Evolutionary conservation across 805 yeast genomes (phyloP).

Genomic region (Metschnikowia kofuensis): DNA sequence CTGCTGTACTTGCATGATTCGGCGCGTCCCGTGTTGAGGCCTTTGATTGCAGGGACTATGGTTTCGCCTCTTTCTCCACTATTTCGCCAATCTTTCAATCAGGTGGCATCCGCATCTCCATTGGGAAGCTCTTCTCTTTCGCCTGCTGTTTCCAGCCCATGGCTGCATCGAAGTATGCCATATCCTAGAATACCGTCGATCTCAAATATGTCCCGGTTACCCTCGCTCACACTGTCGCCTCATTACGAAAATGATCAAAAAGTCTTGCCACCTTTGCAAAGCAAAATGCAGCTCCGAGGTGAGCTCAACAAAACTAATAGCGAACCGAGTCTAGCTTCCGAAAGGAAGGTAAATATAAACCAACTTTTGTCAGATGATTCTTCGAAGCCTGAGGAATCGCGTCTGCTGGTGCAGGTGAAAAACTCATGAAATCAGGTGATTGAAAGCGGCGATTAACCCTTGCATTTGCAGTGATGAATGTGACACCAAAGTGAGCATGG

Average conservation of each 20-base stretch:
- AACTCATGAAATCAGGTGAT: neutral
- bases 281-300: neutral
- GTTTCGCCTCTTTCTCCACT: conserved; percentile 40
- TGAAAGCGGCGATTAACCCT: too few species aligned
- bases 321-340: neutral
- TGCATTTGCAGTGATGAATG: too few species aligned
- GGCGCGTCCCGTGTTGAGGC: conserved; percentile 7
- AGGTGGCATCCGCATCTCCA: conserved; percentile 9
- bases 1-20: conserved; percentile 18
- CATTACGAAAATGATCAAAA: neutral
- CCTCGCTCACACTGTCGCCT: neutral
- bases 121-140: neutral
- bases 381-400: neutral
- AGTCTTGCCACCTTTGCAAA: neutral
- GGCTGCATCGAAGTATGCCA: conserved; percentile 1
- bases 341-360: conserved; percentile 3
- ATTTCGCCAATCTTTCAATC: conserved; percentile 36
- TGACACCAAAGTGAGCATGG: too few species aligned
- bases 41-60: conserved; percentile 17
- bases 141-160: conserved; percentile 5
- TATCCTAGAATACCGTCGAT: neutral
- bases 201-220: neutral
- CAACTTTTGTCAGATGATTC: conserved; percentile 6
- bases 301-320: too few species aligned
- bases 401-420: neutral